These are phyloP conservation scores for Talaromyces thailandensis DNA, from an alignment of 495 filamentous ascomycete genomes.

Conservation along the genomic window DNA sequence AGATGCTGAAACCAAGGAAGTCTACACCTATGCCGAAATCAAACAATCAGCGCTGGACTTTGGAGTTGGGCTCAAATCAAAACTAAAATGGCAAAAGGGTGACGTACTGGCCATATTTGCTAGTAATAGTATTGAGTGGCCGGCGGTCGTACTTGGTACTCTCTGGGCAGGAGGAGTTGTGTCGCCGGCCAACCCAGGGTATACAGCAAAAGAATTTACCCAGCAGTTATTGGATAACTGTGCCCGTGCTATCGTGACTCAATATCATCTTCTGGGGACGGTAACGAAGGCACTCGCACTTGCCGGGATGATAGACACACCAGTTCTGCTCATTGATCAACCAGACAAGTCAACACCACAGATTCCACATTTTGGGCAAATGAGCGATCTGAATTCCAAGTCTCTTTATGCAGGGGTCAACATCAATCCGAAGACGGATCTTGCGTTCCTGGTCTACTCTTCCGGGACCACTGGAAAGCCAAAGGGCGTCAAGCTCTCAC, in stretches of 20 bases:
- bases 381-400: neutral
- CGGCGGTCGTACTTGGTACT: constrained; percentile 54
- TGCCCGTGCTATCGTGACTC: constrained; percentile 62
- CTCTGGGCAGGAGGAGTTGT: constrained; percentile 65
- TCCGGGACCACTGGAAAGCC: constrained; percentile 88
- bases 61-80: constrained; percentile 54
- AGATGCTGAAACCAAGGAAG: constrained; percentile 51
- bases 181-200: constrained; percentile 68
- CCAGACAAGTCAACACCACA: neutral
- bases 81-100: constrained; percentile 63
- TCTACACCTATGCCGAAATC: constrained; percentile 56
- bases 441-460: constrained; percentile 69
- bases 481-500: constrained; percentile 72
- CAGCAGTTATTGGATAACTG: constrained; percentile 66
- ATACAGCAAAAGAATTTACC: constrained; percentile 65
- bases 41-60: constrained; percentile 52
- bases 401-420: constrained; percentile 7
- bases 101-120: constrained; percentile 52
- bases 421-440: constrained; percentile 15
- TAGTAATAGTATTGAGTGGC: constrained; percentile 56
- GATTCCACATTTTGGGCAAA: neutral
- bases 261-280: constrained; percentile 24
- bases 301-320: constrained; percentile 49
- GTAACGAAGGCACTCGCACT: constrained; percentile 45
- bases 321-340: neutral